Conservation (phyloP, 1,284 basidiomycete species). For the Mycena citricolor region DNA sequence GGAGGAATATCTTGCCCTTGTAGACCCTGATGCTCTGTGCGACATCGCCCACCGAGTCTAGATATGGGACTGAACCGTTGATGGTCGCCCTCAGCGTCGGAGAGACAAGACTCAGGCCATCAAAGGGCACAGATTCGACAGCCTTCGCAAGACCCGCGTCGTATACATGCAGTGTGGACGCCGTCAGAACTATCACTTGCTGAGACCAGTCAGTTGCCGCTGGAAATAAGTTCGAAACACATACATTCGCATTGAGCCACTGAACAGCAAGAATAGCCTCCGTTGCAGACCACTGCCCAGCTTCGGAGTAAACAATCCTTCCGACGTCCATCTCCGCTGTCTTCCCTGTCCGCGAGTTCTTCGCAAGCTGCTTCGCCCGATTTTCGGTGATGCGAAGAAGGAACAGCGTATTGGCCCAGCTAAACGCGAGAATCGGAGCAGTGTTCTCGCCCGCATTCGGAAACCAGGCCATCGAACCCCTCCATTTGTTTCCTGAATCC, state of each 20-base stretch:
- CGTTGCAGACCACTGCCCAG: slow-evolving; percentile 53
- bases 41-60: slow-evolving; percentile 54
- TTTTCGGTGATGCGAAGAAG: slow-evolving; percentile 69
- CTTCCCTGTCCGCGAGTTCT: slow-evolving; percentile 62
- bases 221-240: slow-evolving; percentile 38
- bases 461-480: slow-evolving; percentile 77
- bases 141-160: slow-evolving; percentile 57
- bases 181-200: slow-evolving; percentile 66
- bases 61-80: slow-evolving; percentile 47
- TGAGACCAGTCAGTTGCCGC: slow-evolving; percentile 30
- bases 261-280: slow-evolving; percentile 65
- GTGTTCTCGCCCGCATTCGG: slow-evolving; percentile 46
- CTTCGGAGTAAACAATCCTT: slow-evolving; percentile 58
- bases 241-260: slow-evolving; percentile 76
- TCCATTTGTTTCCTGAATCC: slow-evolving; percentile 42
- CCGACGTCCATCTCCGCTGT: slow-evolving; percentile 58
- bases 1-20: slow-evolving; percentile 88
- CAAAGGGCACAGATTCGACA: slow-evolving; percentile 60
- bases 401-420: slow-evolving; percentile 73
- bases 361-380: slow-evolving; percentile 49
- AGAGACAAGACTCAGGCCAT: slow-evolving; percentile 54
- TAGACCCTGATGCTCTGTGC: slow-evolving; percentile 78
- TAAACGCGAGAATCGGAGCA: slow-evolving; percentile 74
- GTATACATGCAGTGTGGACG: slow-evolving; percentile 64
- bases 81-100: slow-evolving; percentile 49